Percentiles rank a stretch among this genome's conserved stretches.
These are phyloP conservation scores for Crepidotus variabilis DNA, from an alignment of 768 basidiomycete species.

Conservation along the genomic window DNA sequence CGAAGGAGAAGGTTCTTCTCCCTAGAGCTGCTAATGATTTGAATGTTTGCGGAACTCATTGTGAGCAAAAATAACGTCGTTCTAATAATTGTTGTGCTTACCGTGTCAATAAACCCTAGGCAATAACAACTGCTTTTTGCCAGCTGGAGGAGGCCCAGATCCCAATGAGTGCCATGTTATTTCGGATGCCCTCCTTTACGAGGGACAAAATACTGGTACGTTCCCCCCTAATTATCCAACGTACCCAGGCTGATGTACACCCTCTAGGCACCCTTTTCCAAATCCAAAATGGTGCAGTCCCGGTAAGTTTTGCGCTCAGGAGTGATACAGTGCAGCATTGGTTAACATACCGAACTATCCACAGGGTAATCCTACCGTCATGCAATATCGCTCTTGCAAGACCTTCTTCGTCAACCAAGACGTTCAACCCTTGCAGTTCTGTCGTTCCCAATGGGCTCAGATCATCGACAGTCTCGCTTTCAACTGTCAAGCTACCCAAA, in stretches of 20 bases:
- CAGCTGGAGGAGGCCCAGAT: conserved; percentile 43
- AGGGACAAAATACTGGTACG: conserved; percentile 41
- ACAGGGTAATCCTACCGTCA: conserved; percentile 30
- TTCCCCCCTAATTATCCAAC: neutral
- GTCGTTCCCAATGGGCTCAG: conserved; percentile 41
- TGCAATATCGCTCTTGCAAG: conserved; percentile 39
- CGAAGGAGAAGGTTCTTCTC: conserved; percentile 11
- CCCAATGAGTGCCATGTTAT: conserved; percentile 47
- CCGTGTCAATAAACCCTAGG: conserved; percentile 21
- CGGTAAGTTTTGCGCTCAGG: conserved; percentile 18
- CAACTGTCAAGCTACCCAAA: conserved; percentile 45
- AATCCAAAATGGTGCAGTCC: conserved; percentile 18
- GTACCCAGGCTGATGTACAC: neutral
- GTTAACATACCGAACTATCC: neutral
- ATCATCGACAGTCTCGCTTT: conserved; percentile 38
- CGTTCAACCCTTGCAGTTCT: conserved; percentile 33
- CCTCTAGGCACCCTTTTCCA: conserved; percentile 27
- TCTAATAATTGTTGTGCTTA: neutral
- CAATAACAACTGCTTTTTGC: conserved; percentile 41
- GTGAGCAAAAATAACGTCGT: conserved; percentile 20
- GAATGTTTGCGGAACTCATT: conserved; percentile 39
- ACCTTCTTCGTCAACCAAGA: conserved; percentile 50
- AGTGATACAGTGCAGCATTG: neutral
- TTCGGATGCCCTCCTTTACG: conserved; percentile 43
- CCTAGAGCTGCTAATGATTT: conserved; percentile 23